Percentiles rank a stretch among this genome's conserved stretches.
phyloP scores from a whole-genome alignment of 495 filamentous ascomycete species.

The Penicillium angulare region DNA sequence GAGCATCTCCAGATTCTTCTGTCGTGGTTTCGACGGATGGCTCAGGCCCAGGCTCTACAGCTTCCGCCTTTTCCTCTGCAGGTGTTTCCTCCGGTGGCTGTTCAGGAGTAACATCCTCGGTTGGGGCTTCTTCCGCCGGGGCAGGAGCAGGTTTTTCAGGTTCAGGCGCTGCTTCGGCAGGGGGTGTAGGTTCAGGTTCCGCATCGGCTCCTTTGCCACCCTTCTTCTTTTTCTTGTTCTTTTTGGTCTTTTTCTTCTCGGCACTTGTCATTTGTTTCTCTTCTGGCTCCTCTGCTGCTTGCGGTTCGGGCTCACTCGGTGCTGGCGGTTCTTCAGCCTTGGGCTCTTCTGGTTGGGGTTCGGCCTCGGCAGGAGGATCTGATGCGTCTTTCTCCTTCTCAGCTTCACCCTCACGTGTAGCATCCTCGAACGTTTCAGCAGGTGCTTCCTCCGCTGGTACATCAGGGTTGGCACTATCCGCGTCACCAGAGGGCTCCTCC shows the following conservation, averaged over 20 bases:
- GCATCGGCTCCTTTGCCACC: background rate
- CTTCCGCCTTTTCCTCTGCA: background rate
- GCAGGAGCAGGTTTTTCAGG: background rate
- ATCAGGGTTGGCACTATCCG: background rate
- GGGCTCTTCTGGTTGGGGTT: background rate
- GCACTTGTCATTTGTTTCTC: background rate
- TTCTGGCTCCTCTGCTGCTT: background rate
- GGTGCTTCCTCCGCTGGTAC: background rate
- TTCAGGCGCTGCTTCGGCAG: constrained; percentile 7
- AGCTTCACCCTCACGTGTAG: background rate
- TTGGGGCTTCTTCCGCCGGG: constrained; percentile 2
- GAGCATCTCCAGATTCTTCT: background rate
- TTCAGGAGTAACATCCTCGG: background rate
- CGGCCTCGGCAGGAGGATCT: background rate
- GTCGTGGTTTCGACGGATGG: background rate
- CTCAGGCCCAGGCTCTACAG: constrained; percentile 5
- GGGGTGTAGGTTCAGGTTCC: background rate
- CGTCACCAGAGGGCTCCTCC: constrained; percentile 13
- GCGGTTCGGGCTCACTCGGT: background rate
- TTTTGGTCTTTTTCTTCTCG: background rate
- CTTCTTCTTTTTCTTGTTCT: background rate
- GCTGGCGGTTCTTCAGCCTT: too few species aligned
- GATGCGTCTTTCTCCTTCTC: background rate
- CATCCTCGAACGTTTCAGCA: constrained; percentile 7
- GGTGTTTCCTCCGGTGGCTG: background rate